Conservation (phyloP, 108 stramenopile species). For the Parietichytrium sp. region DNA sequence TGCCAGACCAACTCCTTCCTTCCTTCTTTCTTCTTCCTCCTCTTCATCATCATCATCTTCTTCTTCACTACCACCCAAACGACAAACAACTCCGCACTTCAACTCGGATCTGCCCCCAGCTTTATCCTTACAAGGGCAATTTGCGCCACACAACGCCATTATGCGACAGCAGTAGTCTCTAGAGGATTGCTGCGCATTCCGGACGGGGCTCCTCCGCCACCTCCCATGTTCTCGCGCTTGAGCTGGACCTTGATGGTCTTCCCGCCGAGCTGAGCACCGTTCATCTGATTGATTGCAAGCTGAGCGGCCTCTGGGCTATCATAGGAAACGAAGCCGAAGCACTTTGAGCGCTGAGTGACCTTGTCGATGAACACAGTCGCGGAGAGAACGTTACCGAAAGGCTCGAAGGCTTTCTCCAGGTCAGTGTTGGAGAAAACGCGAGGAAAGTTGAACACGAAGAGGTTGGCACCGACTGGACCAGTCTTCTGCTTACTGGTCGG, state of each 20-base stretch:
- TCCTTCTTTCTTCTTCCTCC: too few species aligned
- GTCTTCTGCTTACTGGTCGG: not conserved
- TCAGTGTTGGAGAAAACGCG: constrained; percentile 90
- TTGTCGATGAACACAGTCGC: constrained; percentile 95
- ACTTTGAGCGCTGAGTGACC: constrained; percentile 83
- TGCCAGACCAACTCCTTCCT: too few species aligned
- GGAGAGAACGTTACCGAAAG: constrained; percentile 83
- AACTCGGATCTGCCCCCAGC: too few species aligned
- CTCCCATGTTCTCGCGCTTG: constrained; percentile 43
- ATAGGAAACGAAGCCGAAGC: constrained; percentile 96
- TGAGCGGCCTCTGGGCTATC: constrained; percentile 82
- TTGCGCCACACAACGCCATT: too few species aligned
- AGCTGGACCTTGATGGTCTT: constrained; percentile 60
- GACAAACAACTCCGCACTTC: too few species aligned
- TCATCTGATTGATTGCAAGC: constrained; percentile 84
- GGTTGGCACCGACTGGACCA: constrained; percentile 77
- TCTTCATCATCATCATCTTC: too few species aligned
- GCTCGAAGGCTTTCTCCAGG: constrained; percentile 80
- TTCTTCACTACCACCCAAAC: too few species aligned
- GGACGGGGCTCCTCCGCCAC: too few species aligned
- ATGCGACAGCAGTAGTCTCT: too few species aligned
- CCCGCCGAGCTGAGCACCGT: constrained; percentile 69
- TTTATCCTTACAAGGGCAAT: too few species aligned
- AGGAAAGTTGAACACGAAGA: constrained; percentile 97
- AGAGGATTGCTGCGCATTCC: too few species aligned